Evolutionary conservation across 73 alveolate genomes (phyloP).

Genomic region (Paramecium caudatum): DNA sequence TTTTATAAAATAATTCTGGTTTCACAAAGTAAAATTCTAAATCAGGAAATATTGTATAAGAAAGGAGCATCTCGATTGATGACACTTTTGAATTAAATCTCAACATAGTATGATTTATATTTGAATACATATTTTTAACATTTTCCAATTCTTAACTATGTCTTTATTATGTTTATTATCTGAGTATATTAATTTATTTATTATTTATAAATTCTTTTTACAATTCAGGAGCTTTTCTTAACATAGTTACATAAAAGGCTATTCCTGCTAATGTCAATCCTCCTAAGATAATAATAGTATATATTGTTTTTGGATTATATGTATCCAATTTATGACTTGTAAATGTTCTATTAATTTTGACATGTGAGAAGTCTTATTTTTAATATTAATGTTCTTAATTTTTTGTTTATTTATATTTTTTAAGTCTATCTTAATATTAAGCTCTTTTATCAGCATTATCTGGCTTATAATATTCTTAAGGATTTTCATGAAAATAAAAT

Average conservation of each 20-base stretch:
- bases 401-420: not conserved
- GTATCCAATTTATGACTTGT: not conserved
- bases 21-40: slow-evolving; percentile 27
- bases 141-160: slow-evolving; percentile 36
- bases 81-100: not conserved
- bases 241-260: slow-evolving; percentile 19
- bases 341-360: not conserved
- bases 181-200: not conserved
- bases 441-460: slow-evolving; percentile 9
- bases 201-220: not conserved
- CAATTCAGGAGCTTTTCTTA: slow-evolving; percentile 56
- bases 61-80: slow-evolving; percentile 8
- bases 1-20: not conserved
- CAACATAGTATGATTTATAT: slow-evolving; percentile 2
- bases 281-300: not conserved
- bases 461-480: slow-evolving; percentile 46
- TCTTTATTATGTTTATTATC: slow-evolving; percentile 32
- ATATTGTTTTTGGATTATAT: not conserved
- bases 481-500: slow-evolving; percentile 47
- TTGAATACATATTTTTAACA: slow-evolving; percentile 27
- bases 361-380: slow-evolving; percentile 4
- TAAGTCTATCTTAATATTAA: slow-evolving; percentile 3
- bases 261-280: not conserved
- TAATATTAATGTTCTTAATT: not conserved
- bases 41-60: slow-evolving; percentile 48